These are phyloP conservation scores for Tolypocladium pustulatum DNA, from an alignment of 2,329 filamentous ascomycete species.

Conservation along the genomic window DNA sequence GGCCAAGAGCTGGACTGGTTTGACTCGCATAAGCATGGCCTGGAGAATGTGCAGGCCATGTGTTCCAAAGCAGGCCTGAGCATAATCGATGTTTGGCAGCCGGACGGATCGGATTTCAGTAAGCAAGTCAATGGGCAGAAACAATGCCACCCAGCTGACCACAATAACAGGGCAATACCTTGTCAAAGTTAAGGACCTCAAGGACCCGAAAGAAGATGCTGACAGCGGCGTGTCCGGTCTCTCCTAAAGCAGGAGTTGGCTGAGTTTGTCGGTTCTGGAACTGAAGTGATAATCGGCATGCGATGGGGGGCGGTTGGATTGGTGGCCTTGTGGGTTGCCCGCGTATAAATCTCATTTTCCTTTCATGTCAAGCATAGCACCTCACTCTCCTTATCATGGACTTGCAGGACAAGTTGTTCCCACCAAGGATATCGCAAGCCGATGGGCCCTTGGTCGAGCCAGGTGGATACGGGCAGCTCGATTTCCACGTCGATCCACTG, in stretches of 20 bases:
- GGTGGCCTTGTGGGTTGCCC: neutral
- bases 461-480: conserved; percentile 5
- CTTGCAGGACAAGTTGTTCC: conserved; percentile 24
- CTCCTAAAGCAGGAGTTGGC: neutral
- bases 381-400: conserved; percentile 20
- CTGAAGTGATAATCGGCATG: neutral
- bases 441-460: conserved; percentile 12
- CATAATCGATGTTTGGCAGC: conserved; percentile 24
- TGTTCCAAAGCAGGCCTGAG: conserved; percentile 26
- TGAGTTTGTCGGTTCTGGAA: neutral
- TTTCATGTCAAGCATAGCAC: conserved; percentile 27
- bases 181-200: conserved; percentile 18
- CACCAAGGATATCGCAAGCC: conserved; percentile 25
- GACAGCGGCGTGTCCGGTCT: conserved; percentile 26
- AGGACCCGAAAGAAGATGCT: conserved; percentile 21
- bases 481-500: conserved; percentile 21
- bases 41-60: conserved; percentile 25
- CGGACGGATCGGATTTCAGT: conserved; percentile 27
- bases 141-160: neutral
- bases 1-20: conserved; percentile 31
- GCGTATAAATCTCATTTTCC: neutral
- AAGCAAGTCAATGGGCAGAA: conserved; percentile 7
- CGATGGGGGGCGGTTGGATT: neutral
- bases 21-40: conserved; percentile 30
- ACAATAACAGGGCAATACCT: conserved; percentile 26